Evolutionary conservation across 768 basidiomycete genomes (phyloP).

Genomic region (Royoungia palumana): DNA sequence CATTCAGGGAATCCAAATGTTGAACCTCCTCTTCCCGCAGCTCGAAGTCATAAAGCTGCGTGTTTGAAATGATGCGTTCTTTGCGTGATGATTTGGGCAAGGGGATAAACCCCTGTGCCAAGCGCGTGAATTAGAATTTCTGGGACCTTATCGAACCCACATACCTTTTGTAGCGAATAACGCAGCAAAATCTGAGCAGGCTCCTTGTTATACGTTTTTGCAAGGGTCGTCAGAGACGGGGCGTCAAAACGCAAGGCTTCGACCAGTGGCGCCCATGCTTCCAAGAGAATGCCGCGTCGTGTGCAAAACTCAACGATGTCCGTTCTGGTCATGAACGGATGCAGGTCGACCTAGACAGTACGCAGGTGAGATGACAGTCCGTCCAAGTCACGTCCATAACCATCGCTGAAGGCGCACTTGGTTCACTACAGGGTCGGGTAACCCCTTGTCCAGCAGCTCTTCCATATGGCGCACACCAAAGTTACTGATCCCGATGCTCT

Average conservation of each 20-base stretch:
- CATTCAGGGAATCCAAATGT: constrained; percentile 50
- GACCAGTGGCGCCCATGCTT: constrained; percentile 41
- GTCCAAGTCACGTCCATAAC: not conserved
- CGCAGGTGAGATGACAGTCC: constrained; percentile 3
- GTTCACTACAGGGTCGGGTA: constrained; percentile 55
- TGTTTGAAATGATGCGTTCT: constrained; percentile 54
- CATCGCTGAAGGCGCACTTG: constrained; percentile 40
- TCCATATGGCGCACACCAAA: constrained; percentile 42
- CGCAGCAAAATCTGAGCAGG: constrained; percentile 57
- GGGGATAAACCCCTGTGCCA: constrained; percentile 42
- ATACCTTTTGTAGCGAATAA: constrained; percentile 67
- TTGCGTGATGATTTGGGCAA: constrained; percentile 62
- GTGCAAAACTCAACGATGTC: constrained; percentile 58
- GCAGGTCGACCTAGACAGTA: constrained; percentile 44
- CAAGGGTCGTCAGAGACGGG: constrained; percentile 45
- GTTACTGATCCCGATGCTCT: constrained; percentile 5
- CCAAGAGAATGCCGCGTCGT: constrained; percentile 54
- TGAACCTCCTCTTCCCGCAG: constrained; percentile 48
- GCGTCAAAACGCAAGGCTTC: constrained; percentile 60
- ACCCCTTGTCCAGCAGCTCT: constrained; percentile 45
- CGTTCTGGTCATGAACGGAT: constrained; percentile 68
- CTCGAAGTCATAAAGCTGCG: constrained; percentile 61
- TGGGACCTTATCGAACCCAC: not conserved
- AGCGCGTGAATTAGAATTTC: not conserved
- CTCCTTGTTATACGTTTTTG: constrained; percentile 52